Conservation (phyloP, 768 basidiomycete genomes). For the Russula lepida region DNA sequence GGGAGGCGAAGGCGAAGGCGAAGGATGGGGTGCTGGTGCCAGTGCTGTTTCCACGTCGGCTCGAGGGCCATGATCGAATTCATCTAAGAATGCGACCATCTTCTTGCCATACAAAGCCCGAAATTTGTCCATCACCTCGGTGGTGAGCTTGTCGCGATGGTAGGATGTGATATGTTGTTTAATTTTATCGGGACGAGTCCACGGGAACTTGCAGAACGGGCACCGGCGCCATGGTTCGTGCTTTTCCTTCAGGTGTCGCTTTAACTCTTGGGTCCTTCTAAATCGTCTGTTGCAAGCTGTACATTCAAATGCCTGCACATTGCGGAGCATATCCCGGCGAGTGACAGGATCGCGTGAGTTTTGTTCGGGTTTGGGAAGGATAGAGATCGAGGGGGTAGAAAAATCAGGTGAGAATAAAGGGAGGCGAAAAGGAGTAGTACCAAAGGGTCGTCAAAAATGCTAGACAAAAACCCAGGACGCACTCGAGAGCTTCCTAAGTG, state of each 20-base stretch:
- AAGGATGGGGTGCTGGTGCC: neutral
- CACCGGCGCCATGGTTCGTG: neutral
- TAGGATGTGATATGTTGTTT: neutral
- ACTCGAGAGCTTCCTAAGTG: neutral
- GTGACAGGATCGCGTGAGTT: neutral
- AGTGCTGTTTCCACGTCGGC: neutral
- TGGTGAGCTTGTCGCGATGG: neutral
- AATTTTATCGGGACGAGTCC: neutral
- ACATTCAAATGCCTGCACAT: neutral
- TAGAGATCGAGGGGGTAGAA: neutral
- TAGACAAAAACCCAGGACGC: neutral
- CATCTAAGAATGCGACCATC: neutral
- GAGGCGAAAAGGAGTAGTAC: neutral
- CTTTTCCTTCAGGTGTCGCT: neutral
- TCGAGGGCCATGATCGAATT: neutral
- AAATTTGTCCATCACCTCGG: neutral
- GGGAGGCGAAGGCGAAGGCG: neutral
- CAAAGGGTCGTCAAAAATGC: neutral
- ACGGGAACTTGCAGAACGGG: neutral
- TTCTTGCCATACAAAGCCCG: neutral
- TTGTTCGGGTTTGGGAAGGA: neutral
- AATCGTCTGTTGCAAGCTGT: neutral
- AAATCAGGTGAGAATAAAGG: neutral
- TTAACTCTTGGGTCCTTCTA: neutral
- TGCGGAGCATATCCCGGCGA: neutral